Base-by-base conservation (phyloP, 106 monocot genomes). In the Gastrodia elata region DNA sequence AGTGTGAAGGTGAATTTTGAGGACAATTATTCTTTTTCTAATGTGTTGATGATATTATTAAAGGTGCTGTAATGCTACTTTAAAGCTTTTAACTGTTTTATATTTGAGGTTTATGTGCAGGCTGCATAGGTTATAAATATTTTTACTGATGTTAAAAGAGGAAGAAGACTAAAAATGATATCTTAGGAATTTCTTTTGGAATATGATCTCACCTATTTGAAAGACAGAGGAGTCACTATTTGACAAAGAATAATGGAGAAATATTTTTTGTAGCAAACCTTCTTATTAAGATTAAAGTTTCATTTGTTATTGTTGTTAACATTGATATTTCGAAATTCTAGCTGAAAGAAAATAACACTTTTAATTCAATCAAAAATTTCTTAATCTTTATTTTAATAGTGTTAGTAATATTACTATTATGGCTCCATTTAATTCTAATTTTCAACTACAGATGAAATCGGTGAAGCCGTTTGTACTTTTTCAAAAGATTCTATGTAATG, bases 391-490 rank as follows among this genome's bases (percentile, higher is more conserved):
- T 32, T 7, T 33, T 13, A 30, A 9, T 24, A 10, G 13, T 6
- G 0, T 36, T 67, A 38, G 27, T 67, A 36, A 2, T 27, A 14
- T 67, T 20, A n/a, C n/a, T 20, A 1, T 67, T 67, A 35, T 67
- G 8, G 38, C n/a, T 38, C 67, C 37, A 32, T 61, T 61, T 2
- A 37, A n/a, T 36, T 67, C 11, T 40, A 39, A 22, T 26, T 8
- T 69, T 69, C 69, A 9, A 48, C 8, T 48, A 72, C 34, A 81
- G 72, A 97, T 97, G 97, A 93, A 88, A 84, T 68, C 84, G 26
- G 67, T 93, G 33, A 83, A 87, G 69, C 90, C 93, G 35, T 32
- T 78, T 52, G 86, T 81, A 33, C 76, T 97, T 69, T 93, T 97
- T 74, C 77, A 77, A 38, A 79, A 76, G 65, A 26, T 85, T 39